Base-by-base conservation (phyloP, 306 rosid genomes). In the Acacia crassicarpa region DNA sequence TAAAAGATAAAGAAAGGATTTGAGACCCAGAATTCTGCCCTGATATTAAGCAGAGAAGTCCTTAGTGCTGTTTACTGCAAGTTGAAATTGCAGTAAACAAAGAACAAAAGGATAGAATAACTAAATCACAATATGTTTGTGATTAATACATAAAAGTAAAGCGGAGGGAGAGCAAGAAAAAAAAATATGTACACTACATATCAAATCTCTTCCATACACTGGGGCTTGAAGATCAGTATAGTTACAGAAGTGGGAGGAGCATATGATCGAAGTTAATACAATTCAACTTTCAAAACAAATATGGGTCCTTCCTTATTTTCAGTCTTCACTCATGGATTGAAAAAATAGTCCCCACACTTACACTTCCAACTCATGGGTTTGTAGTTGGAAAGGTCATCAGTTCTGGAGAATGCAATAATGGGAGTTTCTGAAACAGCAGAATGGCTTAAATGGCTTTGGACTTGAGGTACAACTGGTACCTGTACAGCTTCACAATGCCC, bases 291-390 rank as follows among this genome's bases (percentile, higher is more conserved):
- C 41, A 59, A 85, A 78, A 72, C 49, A 78, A 45, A 69, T 40
- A 68, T 17, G 69, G 63, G 70, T 75, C 8, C 20, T 27, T 20
- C 44, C 33, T 22, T 20, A 20, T 56, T n/a, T 56, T 54, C 14
- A 72, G 80, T 45, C 76, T 87, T 19, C 30, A 73, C 11, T 87
- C 85, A 94, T 40, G 98, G 98, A 81, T 94, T 87, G 87, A 88
- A 90, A 51, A 89, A 53, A 79, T 83, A 76, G 79, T 94, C 81
- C 48, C 97, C 94, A 76, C 98, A 92, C 73, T 90, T 94, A 90
- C 98, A 94, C 75, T 90, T 92, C 94, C 97, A 92, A 82, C 97
- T 89, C 46, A 94, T 87, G 61, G 97, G 98, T 77, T 91, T 94
- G 84, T 94, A 94, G 79, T 93, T 93, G 40, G 97, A 87, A 83